Conservation (phyloP, 1,284 basidiomycete genomes). For the Trametes hirsuta region DNA sequence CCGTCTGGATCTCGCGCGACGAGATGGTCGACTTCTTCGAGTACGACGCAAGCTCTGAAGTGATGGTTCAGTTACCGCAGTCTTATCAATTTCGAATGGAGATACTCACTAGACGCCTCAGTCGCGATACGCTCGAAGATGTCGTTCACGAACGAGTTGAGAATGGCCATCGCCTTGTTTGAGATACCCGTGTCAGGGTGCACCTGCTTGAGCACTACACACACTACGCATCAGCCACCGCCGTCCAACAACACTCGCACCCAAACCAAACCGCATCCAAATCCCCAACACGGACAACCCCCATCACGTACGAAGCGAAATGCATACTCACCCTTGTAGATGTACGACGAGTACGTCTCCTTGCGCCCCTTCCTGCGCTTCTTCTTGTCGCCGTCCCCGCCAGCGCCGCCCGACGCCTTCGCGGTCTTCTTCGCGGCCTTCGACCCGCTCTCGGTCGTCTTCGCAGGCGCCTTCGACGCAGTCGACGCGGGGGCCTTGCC, state of each 20-base stretch:
- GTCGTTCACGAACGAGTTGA: constrained; percentile 93
- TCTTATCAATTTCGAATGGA: background rate
- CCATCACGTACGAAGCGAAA: background rate
- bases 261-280: background rate
- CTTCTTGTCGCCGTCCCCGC: constrained; percentile 77
- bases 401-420: constrained; percentile 63
- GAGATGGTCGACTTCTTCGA: constrained; percentile 96
- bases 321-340: constrained; percentile 80
- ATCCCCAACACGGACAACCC: background rate
- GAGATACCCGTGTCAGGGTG: constrained; percentile 97
- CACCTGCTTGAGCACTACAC: constrained; percentile 83
- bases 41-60: constrained; percentile 84
- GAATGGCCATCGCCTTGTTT: constrained; percentile 95
- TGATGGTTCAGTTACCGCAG: constrained; percentile 8
- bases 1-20: constrained; percentile 91
- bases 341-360: constrained; percentile 94
- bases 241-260: background rate
- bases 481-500: constrained; percentile 81
- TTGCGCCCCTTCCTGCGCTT: constrained; percentile 89
- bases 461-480: constrained; percentile 78
- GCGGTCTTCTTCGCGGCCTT: constrained; percentile 82
- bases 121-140: constrained; percentile 93
- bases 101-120: constrained; percentile 73
- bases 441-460: constrained; percentile 65
- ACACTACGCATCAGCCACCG: background rate